Evolutionary conservation across 345 rosid species (phyloP).

Genomic region (Eucalyptus cloeziana): DNA sequence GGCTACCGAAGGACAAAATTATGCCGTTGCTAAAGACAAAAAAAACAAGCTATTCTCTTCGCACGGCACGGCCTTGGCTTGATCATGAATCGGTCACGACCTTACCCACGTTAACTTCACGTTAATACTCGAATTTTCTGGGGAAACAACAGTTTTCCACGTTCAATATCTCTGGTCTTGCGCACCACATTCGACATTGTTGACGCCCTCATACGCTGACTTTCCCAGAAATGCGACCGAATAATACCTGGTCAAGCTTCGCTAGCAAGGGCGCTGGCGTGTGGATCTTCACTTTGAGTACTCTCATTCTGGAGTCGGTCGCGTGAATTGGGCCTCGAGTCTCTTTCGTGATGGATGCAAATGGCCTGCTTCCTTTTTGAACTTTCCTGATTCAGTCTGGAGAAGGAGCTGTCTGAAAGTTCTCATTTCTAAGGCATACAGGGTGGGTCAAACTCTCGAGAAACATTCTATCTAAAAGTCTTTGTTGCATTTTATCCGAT

Average conservation of each 20-base stretch:
- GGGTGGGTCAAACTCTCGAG: not conserved
- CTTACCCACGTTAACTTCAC: not conserved
- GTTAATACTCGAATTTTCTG: not conserved
- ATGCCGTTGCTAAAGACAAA: not conserved
- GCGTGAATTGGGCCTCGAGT: not conserved
- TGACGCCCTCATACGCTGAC: not conserved
- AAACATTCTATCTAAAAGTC: too few species aligned
- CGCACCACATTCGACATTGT: not conserved
- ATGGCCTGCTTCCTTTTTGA: not conserved
- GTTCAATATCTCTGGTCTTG: not conserved
- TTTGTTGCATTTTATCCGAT: too few species aligned
- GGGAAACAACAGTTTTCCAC: not conserved
- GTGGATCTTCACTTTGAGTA: not conserved
- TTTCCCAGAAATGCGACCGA: not conserved
- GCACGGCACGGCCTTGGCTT: not conserved
- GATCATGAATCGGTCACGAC: not conserved
- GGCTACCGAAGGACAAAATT: not conserved
- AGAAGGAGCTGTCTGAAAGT: not conserved
- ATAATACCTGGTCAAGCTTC: not conserved
- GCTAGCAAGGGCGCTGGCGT: not conserved
- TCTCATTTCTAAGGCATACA: not conserved
- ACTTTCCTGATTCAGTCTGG: not conserved
- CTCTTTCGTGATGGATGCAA: not conserved
- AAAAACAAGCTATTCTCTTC: not conserved
- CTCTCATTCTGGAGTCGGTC: not conserved